phyloP scores from a whole-genome alignment of 176 grass and related monocot genomes.

The Alopecurus myosuroides region DNA sequence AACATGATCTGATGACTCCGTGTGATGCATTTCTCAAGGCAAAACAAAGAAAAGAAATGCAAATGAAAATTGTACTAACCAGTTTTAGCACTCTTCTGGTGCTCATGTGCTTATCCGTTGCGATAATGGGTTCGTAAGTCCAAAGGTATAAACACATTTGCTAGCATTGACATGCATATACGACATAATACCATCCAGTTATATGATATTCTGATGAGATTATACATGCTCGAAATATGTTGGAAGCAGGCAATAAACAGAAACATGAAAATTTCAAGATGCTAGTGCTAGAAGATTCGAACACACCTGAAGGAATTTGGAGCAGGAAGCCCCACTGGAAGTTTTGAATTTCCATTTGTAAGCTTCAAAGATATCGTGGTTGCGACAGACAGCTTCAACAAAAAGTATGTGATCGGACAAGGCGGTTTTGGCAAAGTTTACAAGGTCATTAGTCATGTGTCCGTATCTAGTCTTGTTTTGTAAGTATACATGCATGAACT shows the following conservation, averaged over 20 bases:
- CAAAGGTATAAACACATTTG: background rate
- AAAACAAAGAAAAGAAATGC: background rate
- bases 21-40: background rate
- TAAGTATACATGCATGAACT: background rate
- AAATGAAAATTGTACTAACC: background rate
- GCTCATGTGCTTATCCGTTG: background rate
- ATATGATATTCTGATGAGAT: background rate
- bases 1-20: background rate
- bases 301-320: background rate
- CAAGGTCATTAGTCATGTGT: constrained; percentile 4
- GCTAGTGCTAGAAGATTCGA: background rate
- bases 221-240: background rate
- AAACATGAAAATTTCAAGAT: background rate
- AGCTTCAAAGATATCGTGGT: constrained; percentile 7
- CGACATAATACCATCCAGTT: background rate
- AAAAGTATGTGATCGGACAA: background rate
- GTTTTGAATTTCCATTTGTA: constrained; percentile 8
- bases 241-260: background rate
- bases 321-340: background rate
- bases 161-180: background rate
- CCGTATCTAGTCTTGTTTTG: background rate
- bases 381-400: constrained; percentile 6
- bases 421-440: constrained; percentile 36
- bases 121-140: background rate
- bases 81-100: background rate